Evolutionary conservation across 768 basidiomycete species (phyloP).

Genomic region (Butyriboletus loyo): DNA sequence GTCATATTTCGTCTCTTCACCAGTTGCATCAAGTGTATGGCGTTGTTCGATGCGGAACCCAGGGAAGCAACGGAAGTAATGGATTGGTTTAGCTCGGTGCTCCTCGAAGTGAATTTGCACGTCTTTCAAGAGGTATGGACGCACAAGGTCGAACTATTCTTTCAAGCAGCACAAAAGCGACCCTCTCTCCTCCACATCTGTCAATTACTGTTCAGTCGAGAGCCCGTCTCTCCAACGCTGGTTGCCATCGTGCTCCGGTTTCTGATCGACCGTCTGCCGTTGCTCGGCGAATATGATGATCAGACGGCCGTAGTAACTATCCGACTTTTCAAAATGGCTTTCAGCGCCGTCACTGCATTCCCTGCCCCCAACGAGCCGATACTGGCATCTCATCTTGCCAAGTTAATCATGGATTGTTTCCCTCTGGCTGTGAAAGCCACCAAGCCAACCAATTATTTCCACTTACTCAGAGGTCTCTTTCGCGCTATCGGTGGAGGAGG

Average conservation of each 20-base stretch:
- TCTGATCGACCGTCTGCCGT: conserved; percentile 75
- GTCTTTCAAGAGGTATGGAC: conserved; percentile 98
- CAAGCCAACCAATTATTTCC: conserved; percentile 90
- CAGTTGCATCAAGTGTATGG: conserved; percentile 79
- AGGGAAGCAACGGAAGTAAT: conserved; percentile 74
- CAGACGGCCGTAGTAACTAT: conserved; percentile 80
- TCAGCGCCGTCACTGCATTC: conserved; percentile 75
- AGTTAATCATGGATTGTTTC: conserved; percentile 95
- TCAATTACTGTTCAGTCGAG: conserved; percentile 77
- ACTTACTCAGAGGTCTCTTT: conserved; percentile 88
- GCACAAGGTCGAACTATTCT: conserved; percentile 87
- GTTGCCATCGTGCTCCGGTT: conserved; percentile 87
- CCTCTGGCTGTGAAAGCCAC: conserved; percentile 88
- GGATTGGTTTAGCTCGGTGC: conserved; percentile 73
- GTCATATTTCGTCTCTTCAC: conserved; percentile 86
- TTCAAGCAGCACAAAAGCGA: conserved; percentile 73
- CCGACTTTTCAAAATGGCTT: conserved; percentile 93
- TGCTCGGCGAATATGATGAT: conserved; percentile 84
- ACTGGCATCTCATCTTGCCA: conserved; percentile 88
- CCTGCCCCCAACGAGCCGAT: conserved; percentile 83
- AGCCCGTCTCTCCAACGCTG: conserved; percentile 72
- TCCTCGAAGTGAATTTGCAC: conserved; percentile 82
- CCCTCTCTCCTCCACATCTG: conserved; percentile 80
- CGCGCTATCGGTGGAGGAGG: conserved; percentile 89
- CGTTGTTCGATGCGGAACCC: conserved; percentile 71